Percentiles rank a stretch among this genome's conserved stretches.
Conservation (phyloP, 495 filamentous ascomycete species). For the Hypoxylon lienhwacheense region DNA sequence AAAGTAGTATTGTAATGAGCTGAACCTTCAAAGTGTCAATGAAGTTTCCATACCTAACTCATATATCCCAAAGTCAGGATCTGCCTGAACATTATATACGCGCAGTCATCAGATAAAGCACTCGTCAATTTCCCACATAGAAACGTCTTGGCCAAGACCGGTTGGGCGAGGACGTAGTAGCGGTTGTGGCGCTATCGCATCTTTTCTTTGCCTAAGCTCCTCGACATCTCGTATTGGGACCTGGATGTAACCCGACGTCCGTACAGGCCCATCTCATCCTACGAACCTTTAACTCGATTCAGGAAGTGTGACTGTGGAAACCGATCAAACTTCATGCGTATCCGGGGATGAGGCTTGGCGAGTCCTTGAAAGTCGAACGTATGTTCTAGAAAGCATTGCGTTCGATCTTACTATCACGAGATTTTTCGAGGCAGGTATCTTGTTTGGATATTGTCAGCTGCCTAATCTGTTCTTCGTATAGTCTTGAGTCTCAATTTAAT, state of each 20-base stretch:
- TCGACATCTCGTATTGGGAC: constrained; percentile 26
- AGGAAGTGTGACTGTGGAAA: constrained; percentile 3
- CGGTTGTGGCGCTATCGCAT: constrained; percentile 21
- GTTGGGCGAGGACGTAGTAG: constrained; percentile 15
- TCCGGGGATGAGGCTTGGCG: too few species aligned
- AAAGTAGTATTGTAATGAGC: too few species aligned
- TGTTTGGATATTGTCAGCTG: too few species aligned
- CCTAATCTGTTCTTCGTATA: too few species aligned
- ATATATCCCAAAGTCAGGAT: background rate
- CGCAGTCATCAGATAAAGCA: background rate
- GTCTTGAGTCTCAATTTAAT: too few species aligned
- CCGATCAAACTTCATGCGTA: background rate
- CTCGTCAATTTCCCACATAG: constrained; percentile 10
- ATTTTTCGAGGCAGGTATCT: too few species aligned
- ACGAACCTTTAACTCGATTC: constrained; percentile 1
- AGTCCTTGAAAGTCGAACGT: too few species aligned
- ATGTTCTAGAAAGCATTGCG: too few species aligned
- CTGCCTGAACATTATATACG: constrained; percentile 16
- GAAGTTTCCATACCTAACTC: too few species aligned
- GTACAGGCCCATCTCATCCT: constrained; percentile 1
- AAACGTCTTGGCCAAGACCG: constrained; percentile 9
- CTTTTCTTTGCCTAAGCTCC: constrained; percentile 6
- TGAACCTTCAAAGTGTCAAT: too few species aligned
- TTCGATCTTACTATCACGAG: too few species aligned
- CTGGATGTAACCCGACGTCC: constrained; percentile 17